Base-by-base conservation (phyloP, 2,329 filamentous ascomycete genomes). In the Colletotrichum sp. region DNA sequence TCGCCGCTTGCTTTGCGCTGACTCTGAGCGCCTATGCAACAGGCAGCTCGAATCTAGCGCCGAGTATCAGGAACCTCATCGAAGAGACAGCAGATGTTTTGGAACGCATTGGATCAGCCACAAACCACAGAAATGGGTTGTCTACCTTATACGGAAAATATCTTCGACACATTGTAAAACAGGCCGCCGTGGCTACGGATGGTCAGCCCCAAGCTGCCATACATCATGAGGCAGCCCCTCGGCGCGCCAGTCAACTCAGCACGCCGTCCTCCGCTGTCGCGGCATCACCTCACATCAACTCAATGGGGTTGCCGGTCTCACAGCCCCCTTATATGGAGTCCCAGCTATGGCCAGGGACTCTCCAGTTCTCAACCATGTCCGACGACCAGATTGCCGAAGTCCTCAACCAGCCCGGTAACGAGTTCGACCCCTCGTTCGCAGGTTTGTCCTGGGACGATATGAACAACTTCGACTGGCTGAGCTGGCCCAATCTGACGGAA, bases 1-100 rank as follows among this genome's bases (percentile, higher is more conserved):
- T 95, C 78, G 93, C 94, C 0, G 92, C 92, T 6, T 94, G 92
- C 79, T 94, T 94, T 77, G 92, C 92, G 0, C 83, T 94, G n/a
- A 90, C 91, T 12, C 87, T 94, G 6, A 93, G 91, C 78, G 88
- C 91, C 0, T 90, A 91, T 64, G 88, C 91, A 4, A 87, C 89
- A 0, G 91, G 89, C 32, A 89, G 88, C 72, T 92, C 90, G 0
- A 89, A 89, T 68, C 82, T 94, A 1, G 92, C 91, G 0, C 91
- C 92, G 0, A 93, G 92, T 78, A 91, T 94, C 16, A 85, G 92
- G 62, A 89, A 90, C 67, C 84, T 95, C 72, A 92, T 95, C 44
- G 91, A 93, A 77, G 93, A 95, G 81, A 92, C 92, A 0, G 93
- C 93, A 2, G 90, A 90, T 10, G 93, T 95, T 0, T 84, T 95